Conservation (phyloP, 345 rosid genomes). For the Hirschfeldia incana region DNA sequence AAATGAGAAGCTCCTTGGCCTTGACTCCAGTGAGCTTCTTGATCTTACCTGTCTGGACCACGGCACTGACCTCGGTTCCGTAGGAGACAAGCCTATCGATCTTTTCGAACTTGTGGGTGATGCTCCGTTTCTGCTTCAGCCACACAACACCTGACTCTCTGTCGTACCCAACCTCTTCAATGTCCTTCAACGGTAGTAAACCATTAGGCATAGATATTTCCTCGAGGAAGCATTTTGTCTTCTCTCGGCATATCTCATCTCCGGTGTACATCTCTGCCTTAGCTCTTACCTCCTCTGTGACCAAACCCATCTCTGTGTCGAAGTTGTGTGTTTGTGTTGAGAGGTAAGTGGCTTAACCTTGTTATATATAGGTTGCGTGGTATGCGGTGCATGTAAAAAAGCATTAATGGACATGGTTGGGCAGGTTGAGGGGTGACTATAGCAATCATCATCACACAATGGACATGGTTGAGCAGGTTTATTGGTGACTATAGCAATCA, state of each 20-base stretch:
- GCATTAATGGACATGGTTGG: background rate
- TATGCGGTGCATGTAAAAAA: background rate
- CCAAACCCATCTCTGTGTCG: constrained; percentile 47
- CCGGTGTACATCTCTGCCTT: constrained; percentile 79
- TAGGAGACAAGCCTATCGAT: constrained; percentile 62
- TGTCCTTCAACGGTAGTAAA: constrained; percentile 71
- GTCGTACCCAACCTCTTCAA: constrained; percentile 73
- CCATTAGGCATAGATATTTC: constrained; percentile 79
- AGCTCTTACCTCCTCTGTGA: constrained; percentile 73
- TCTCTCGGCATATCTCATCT: constrained; percentile 69
- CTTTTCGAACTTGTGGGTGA: constrained; percentile 76
- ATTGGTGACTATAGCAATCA: background rate
- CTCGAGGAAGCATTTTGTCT: constrained; percentile 53
- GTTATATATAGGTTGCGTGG: constrained; percentile 23
- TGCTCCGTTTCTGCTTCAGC: constrained; percentile 81
- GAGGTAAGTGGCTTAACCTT: constrained; percentile 19
- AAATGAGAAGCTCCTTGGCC: constrained; percentile 81
- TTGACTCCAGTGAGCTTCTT: constrained; percentile 97
- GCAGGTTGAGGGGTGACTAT: background rate
- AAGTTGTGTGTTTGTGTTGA: constrained; percentile 23
- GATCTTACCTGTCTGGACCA: constrained; percentile 59
- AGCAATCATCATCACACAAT: background rate
- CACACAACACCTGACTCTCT: constrained; percentile 88
- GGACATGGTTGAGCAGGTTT: background rate
- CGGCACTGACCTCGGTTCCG: constrained; percentile 78